Conservation (phyloP, 345 rosid genomes). For the Citrus cavaleriei region DNA sequence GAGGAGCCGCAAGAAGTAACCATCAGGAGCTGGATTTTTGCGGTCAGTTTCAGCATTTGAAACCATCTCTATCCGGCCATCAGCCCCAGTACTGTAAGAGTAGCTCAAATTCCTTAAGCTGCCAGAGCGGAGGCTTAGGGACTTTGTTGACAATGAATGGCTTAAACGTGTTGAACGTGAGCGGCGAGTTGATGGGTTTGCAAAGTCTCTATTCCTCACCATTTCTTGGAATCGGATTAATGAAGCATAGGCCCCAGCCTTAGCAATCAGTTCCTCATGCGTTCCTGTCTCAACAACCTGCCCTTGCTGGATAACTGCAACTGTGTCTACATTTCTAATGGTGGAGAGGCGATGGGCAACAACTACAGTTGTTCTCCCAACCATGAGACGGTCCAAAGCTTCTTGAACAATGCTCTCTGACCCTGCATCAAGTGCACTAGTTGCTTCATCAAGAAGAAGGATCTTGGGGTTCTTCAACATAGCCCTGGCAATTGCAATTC, state of each 20-base stretch:
- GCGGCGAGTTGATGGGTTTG: constrained; percentile 81
- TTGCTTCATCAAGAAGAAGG: constrained; percentile 96
- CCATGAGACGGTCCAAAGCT: constrained; percentile 95
- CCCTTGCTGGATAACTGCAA: constrained; percentile 96
- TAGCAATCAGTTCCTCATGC: constrained; percentile 82
- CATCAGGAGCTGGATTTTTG: constrained; percentile 81
- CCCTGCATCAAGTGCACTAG: constrained; percentile 97
- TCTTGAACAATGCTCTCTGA: constrained; percentile 99
- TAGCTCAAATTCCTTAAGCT: constrained; percentile 95
- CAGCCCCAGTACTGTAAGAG: constrained; percentile 95
- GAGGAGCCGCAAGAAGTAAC: constrained; percentile 90
- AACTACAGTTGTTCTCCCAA: constrained; percentile 94
- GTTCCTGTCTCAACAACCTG: constrained; percentile 97
- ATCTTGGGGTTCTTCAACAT: constrained; percentile 95
- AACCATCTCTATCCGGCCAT: constrained; percentile 94
- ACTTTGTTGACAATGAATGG: constrained; percentile 87
- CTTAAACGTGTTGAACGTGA: constrained; percentile 87
- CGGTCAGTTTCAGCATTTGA: constrained; percentile 95
- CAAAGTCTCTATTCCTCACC: constrained; percentile 81
- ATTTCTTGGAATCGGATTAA: constrained; percentile 93
- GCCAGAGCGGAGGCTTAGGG: constrained; percentile 92
- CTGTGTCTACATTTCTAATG: constrained; percentile 85
- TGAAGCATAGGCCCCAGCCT: constrained; percentile 85
- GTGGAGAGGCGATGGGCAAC: constrained; percentile 99
- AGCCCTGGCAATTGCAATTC: constrained; percentile 98